A percentile compares a stretch with the other conserved stretches of the same genome.
Conservation (phyloP, 2,329 filamentous ascomycete genomes). For the Cytospora piceae region DNA sequence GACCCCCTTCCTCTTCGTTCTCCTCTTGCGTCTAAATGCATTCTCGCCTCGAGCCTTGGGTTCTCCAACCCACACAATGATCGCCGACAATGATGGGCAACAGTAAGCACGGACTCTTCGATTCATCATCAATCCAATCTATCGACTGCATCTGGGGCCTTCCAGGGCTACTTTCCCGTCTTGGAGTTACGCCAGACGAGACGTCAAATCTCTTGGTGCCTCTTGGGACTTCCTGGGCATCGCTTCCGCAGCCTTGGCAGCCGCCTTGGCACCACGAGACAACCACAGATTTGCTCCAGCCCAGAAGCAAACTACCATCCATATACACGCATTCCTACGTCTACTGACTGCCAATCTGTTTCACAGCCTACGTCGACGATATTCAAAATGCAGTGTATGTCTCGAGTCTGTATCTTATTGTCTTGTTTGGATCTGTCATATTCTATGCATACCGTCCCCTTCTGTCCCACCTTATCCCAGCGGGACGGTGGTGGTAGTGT, state of each 20-base stretch:
- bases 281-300: conserved; percentile 19
- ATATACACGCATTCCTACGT: background rate
- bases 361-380: conserved; percentile 50
- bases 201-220: conserved; percentile 28
- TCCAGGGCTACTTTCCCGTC: background rate
- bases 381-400: conserved; percentile 57
- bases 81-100: conserved; percentile 30
- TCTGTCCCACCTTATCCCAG: background rate
- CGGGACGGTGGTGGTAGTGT: background rate
- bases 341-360: conserved; percentile 40
- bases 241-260: conserved; percentile 28
- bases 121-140: conserved; percentile 1
- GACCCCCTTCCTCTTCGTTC: background rate
- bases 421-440: conserved; percentile 15
- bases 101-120: conserved; percentile 20
- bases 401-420: conserved; percentile 30
- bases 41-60: conserved; percentile 28
- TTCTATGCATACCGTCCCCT: background rate
- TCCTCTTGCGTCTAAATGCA: conserved; percentile 25
- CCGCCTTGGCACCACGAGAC: conserved; percentile 26
- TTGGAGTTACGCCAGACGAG: conserved; percentile 20
- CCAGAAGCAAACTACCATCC: conserved; percentile 17
- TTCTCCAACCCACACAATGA: conserved; percentile 29
- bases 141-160: background rate
- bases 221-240: conserved; percentile 21